Evolutionary conservation across 164 flowering plant genomes (phyloP).

Genomic region (Kingdonia uniflora): DNA sequence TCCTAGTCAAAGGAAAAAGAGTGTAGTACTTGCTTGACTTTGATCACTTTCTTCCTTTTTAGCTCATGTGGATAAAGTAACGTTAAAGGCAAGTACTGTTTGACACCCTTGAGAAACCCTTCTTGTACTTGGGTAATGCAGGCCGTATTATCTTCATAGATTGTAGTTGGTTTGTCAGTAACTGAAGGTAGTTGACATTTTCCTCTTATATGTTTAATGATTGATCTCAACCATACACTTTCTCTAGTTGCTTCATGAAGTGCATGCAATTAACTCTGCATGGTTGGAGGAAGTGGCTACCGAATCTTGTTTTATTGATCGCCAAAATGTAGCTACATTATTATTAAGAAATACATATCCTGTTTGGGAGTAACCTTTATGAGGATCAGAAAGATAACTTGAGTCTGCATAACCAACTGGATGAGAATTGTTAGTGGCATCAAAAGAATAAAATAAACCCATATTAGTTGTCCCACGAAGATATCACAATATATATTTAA

Average conservation of each 20-base stretch:
- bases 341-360: no score
- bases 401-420: no score
- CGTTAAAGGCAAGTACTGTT: slow-evolving; percentile 13
- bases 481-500: no score
- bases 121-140: slow-evolving; percentile 12
- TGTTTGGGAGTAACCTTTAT: no score
- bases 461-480: no score
- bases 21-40: not conserved
- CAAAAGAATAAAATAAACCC: no score
- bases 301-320: not conserved
- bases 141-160: slow-evolving; percentile 14
- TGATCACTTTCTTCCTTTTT: slow-evolving; percentile 2
- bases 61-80: slow-evolving; percentile 17
- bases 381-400: no score
- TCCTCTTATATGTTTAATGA: not conserved
- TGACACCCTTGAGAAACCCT: slow-evolving; percentile 17
- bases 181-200: not conserved
- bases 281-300: not conserved
- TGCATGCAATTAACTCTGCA: not conserved
- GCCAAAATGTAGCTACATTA: no score
- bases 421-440: no score
- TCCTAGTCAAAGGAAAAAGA: not conserved
- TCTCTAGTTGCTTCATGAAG: slow-evolving; percentile 7
- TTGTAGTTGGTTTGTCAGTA: slow-evolving; percentile 1
- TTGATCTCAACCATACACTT: slow-evolving; percentile 11